Conservation (phyloP, 2,329 filamentous ascomycete genomes). For the Aspergillus sp. region DNA sequence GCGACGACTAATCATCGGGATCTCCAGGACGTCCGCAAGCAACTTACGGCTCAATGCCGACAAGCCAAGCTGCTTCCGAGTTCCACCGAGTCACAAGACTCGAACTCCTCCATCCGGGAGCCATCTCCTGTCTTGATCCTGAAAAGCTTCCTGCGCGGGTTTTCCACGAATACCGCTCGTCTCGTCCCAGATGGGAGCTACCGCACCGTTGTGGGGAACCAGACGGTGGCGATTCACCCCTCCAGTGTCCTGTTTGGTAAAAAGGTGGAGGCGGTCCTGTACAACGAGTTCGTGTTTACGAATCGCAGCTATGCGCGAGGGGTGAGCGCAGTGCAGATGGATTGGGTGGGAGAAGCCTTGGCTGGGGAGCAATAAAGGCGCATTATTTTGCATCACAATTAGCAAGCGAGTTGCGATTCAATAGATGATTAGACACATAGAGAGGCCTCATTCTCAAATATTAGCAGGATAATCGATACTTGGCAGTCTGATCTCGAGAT, state of each 20-base stretch:
- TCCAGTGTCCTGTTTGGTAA: slow-evolving; percentile 61
- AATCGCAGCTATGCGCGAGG: slow-evolving; percentile 63
- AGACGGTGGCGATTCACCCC: slow-evolving; percentile 63
- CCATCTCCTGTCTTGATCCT: slow-evolving; percentile 52
- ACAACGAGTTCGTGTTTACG: slow-evolving; percentile 66
- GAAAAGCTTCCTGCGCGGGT: slow-evolving; percentile 59
- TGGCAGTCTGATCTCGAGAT: slow-evolving; percentile 8
- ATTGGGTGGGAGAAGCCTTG: slow-evolving; percentile 59
- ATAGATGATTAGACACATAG: background rate
- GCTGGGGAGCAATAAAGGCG: slow-evolving; percentile 21
- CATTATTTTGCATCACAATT: background rate
- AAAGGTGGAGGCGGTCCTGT: slow-evolving; percentile 63
- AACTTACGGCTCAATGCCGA: slow-evolving; percentile 57
- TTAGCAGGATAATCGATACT: background rate
- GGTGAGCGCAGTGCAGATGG: slow-evolving; percentile 62
- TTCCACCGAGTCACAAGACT: slow-evolving; percentile 19
- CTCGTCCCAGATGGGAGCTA: slow-evolving; percentile 62
- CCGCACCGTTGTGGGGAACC: slow-evolving; percentile 60
- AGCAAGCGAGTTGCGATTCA: background rate
- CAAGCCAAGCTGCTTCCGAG: slow-evolving; percentile 45
- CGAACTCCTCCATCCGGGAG: slow-evolving; percentile 24
- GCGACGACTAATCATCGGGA: slow-evolving; percentile 3
- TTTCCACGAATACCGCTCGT: slow-evolving; percentile 60
- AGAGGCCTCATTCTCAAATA: background rate
- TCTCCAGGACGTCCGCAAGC: slow-evolving; percentile 58